A percentile compares a stretch with the other conserved stretches of the same genome.
Conservation (phyloP, 768 basidiomycete genomes). For the Baorangia bicolor region DNA sequence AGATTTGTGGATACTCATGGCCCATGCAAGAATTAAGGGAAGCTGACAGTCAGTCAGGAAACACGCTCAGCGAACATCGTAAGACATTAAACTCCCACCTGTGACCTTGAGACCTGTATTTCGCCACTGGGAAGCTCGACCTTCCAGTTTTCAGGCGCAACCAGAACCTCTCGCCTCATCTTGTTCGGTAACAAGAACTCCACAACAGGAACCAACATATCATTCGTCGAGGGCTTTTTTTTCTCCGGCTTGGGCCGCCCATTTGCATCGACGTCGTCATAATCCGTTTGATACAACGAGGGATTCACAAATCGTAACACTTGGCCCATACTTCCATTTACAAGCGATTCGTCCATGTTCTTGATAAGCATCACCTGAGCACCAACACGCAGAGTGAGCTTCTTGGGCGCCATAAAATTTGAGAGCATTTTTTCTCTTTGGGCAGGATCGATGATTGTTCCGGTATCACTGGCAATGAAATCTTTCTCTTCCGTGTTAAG, state of each 20-base stretch:
- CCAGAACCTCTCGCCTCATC: constrained; percentile 49
- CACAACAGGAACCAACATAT: constrained; percentile 65
- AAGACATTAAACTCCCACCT: constrained; percentile 49
- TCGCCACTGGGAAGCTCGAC: constrained; percentile 86
- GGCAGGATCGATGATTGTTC: constrained; percentile 47
- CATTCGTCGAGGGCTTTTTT: constrained; percentile 28
- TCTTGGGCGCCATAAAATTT: constrained; percentile 87
- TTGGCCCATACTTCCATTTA: constrained; percentile 93
- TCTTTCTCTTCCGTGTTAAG: constrained; percentile 53
- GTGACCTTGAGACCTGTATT: constrained; percentile 71
- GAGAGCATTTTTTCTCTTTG: constrained; percentile 76
- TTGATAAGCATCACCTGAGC: constrained; percentile 97
- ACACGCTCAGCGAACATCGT: neutral
- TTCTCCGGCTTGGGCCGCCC: constrained; percentile 37
- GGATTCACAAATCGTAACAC: constrained; percentile 73
- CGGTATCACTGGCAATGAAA: constrained; percentile 65
- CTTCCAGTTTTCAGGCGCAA: constrained; percentile 79
- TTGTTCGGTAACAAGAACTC: constrained; percentile 69
- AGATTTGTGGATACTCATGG: constrained; percentile 98
- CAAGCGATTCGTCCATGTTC: constrained; percentile 86
- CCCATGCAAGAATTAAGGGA: constrained; percentile 90
- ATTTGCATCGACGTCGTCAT: constrained; percentile 35
- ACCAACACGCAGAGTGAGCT: constrained; percentile 68
- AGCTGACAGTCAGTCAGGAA: constrained; percentile 46
- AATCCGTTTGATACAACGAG: constrained; percentile 42